Evolutionary conservation across 768 basidiomycete species (phyloP).

Genomic region (Lactarius pseudohatsudake): DNA sequence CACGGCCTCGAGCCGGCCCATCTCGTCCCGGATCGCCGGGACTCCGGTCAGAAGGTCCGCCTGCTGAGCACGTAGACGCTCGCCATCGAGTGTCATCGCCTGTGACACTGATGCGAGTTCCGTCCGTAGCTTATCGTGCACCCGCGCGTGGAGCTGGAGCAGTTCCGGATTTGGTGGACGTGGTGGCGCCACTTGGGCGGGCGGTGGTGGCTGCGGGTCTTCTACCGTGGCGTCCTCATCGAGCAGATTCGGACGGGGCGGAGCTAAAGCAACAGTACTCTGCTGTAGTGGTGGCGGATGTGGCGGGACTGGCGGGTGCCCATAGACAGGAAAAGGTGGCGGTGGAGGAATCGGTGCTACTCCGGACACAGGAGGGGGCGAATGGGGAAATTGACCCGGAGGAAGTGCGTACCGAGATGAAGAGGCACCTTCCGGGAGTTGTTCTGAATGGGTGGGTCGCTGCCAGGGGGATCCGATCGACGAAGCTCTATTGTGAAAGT

Average conservation of each 20-base stretch:
- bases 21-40: conserved; percentile 95
- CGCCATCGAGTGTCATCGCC: conserved; percentile 61
- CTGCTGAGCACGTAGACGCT: conserved; percentile 78
- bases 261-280: conserved; percentile 22
- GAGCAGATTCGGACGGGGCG: conserved; percentile 55
- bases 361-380: conserved; percentile 6
- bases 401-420: conserved; percentile 32
- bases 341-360: conserved; percentile 11
- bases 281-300: conserved; percentile 18
- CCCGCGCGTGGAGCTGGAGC: conserved; percentile 70
- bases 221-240: conserved; percentile 52
- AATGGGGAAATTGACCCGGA: conserved; percentile 33
- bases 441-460: conserved; percentile 11
- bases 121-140: conserved; percentile 71
- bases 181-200: conserved; percentile 52
- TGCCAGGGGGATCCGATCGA: conserved; percentile 22
- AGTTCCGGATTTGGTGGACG: conserved; percentile 91
- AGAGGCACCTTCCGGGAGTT: conserved; percentile 8
- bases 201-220: conserved; percentile 34
- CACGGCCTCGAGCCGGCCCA: conserved; percentile 91
- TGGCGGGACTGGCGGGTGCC: conserved; percentile 25
- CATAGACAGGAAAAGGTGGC: conserved; percentile 19
- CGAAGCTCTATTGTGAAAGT: conserved; percentile 31
- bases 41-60: conserved; percentile 84
- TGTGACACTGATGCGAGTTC: conserved; percentile 71